Evolutionary conservation across 148 eudicot genomes (phyloP), one percentile per base, ranked within the genome.

Genomic region (Persicaria tinctoria): DNA sequence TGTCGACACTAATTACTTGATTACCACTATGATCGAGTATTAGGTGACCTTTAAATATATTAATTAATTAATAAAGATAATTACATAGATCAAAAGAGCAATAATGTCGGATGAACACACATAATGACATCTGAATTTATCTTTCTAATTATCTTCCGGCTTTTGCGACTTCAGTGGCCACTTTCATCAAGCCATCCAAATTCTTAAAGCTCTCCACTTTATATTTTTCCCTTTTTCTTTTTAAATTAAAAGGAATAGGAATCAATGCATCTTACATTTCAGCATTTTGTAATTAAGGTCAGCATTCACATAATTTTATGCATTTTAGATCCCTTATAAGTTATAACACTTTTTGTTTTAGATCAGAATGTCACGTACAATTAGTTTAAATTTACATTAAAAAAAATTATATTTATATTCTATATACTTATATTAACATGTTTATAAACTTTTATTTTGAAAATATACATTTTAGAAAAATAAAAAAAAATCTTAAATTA

Each of bases 111-210:
- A 64, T 3, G 5, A 38, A 38, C 68, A 60, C 66, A 59, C 68
- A 1, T 23, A 60, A 60, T 57, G 38, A 63, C 17, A 66, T 66
- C 20, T 66, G 17, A 66, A 38, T 66, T 60, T 41, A 66, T 66
- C 70, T 66, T 11, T 66, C 4, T 38, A 66, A 41, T 66, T 32
- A 32, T 32, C 41, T 47, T 66, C 70, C 70, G 70, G 70, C 17
- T 66, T 66, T 66, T 66, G 70, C 70, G 70, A 66, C 18, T 66
- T 66, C 1, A 66, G 70, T 66, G 70, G 70, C 47, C 70, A 66
- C 70, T 47, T 47, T 38, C 70, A 66, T 66, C 48, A 66, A 66
- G 47, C 47, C 46, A 66, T 66, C 70, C 70, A 66, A 12, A 66
- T 32, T 8, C 2, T 13, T 32, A 66, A 41, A 66, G 17, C 7